Evolutionary conservation across 2,329 filamentous ascomycete species (phyloP).

Genomic region (Rachicladosporium sp.): DNA sequence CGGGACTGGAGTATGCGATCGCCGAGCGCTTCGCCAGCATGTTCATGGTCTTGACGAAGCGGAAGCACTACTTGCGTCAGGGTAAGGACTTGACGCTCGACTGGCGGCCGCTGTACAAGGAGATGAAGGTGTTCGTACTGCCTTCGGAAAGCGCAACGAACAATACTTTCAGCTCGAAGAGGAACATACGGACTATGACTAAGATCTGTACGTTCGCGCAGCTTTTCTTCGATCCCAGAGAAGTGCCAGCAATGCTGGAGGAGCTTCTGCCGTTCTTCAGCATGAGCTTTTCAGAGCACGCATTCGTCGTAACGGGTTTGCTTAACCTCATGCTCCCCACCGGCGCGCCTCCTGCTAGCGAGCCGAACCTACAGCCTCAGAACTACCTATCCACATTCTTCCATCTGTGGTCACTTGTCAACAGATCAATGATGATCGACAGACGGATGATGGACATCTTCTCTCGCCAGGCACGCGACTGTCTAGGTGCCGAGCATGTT

Average conservation of each 20-base stretch:
- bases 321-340: slow-evolving; percentile 84
- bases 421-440: slow-evolving; percentile 77
- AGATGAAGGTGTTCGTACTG: slow-evolving; percentile 80
- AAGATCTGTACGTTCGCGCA: slow-evolving; percentile 87
- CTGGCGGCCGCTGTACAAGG: slow-evolving; percentile 86
- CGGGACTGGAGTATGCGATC: slow-evolving; percentile 69
- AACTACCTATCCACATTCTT: slow-evolving; percentile 89
- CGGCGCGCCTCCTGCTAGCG: slow-evolving; percentile 57
- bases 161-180: slow-evolving; percentile 42
- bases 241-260: slow-evolving; percentile 58
- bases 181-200: slow-evolving; percentile 60
- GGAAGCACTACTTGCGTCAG: slow-evolving; percentile 89
- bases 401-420: slow-evolving; percentile 89
- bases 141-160: slow-evolving; percentile 66
- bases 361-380: slow-evolving; percentile 68
- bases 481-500: slow-evolving; percentile 60
- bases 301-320: slow-evolving; percentile 81
- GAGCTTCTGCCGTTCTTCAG: slow-evolving; percentile 57
- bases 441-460: slow-evolving; percentile 79
- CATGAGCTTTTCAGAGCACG: slow-evolving; percentile 80
- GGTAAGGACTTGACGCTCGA: slow-evolving; percentile 82
- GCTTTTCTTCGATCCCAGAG: slow-evolving; percentile 80
- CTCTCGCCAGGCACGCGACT: slow-evolving; percentile 76
- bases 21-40: slow-evolving; percentile 91
- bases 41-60: slow-evolving; percentile 94